These are phyloP conservation scores for Trichoderma cornu-damae DNA, from an alignment of 2,329 filamentous ascomycete genomes.

Conservation along the genomic window DNA sequence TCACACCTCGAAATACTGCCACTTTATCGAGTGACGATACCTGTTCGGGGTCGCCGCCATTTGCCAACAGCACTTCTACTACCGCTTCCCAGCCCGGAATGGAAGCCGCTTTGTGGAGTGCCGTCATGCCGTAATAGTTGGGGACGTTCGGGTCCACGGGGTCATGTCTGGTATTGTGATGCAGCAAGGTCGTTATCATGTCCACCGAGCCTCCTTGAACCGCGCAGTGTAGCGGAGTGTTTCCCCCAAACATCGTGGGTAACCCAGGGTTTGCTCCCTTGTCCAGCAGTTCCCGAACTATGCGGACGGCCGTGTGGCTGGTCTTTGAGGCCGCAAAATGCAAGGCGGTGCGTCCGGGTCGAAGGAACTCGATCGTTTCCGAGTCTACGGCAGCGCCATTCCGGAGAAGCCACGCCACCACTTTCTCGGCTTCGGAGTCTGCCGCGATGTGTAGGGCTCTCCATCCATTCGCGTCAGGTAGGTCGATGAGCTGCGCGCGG, in stretches of 20 bases:
- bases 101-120: not conserved
- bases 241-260: not conserved
- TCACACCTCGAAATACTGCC: not conserved
- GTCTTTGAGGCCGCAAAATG: conserved; percentile 4
- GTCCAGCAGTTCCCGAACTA: not conserved
- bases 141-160: not conserved
- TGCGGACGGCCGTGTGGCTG: not conserved
- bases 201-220: not conserved
- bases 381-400: not conserved
- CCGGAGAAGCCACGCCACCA: not conserved
- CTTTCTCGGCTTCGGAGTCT: conserved; percentile 5
- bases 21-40: not conserved
- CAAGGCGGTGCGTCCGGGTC: not conserved
- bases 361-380: not conserved
- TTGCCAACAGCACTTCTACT: not conserved
- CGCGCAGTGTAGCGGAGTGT: conserved; percentile 3
- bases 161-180: not conserved
- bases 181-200: not conserved
- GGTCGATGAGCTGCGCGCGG: not conserved
- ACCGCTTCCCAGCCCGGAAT: not conserved
- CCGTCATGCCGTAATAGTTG: not conserved
- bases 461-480: not conserved
- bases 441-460: not conserved
- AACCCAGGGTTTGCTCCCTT: not conserved
- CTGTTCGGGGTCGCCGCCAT: not conserved